Percentiles rank a stretch among this genome's conserved stretches.
These are phyloP conservation scores for Thielaviopsis musarum DNA, from an alignment of 2,329 filamentous ascomycete genomes.

Conservation along the genomic window DNA sequence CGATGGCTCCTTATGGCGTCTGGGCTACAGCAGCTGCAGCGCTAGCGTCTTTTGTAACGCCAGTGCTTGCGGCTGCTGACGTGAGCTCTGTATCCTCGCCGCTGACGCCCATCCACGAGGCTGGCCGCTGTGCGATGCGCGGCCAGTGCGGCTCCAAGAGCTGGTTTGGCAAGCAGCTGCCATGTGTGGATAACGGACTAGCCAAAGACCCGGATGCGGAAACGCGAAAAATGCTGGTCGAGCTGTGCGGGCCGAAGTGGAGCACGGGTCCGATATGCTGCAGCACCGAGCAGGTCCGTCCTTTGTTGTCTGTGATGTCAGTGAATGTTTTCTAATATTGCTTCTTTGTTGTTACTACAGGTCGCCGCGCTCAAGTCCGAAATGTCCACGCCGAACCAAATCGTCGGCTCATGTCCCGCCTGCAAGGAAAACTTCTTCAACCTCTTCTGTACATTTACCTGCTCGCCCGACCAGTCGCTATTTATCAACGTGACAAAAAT, in stretches of 20 bases:
- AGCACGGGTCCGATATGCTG: constrained; percentile 72
- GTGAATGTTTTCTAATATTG: constrained; percentile 3
- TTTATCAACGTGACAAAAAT: constrained; percentile 85
- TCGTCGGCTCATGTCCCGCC: constrained; percentile 86
- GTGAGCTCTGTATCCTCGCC: constrained; percentile 1
- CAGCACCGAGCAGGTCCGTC: constrained; percentile 51
- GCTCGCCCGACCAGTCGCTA: constrained; percentile 87
- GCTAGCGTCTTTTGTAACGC: not conserved
- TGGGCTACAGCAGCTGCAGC: not conserved
- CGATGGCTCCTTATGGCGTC: not conserved
- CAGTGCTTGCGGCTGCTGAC: constrained; percentile 13
- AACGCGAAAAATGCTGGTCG: constrained; percentile 60
- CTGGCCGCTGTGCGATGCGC: constrained; percentile 76
- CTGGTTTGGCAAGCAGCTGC: constrained; percentile 77
- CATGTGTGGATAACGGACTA: constrained; percentile 78
- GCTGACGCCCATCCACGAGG: constrained; percentile 53
- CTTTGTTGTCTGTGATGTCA: not conserved
- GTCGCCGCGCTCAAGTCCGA: constrained; percentile 68
- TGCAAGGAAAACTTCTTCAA: constrained; percentile 99
- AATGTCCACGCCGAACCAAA: constrained; percentile 68
- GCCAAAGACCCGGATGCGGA: constrained; percentile 58
- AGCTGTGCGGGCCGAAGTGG: constrained; percentile 81
- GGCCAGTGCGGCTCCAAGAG: constrained; percentile 83
- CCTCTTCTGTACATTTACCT: constrained; percentile 94
- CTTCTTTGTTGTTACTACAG: constrained; percentile 24